phyloP scores from a whole-genome alignment of 768 basidiomycete species.

The Boletus insuetus region DNA sequence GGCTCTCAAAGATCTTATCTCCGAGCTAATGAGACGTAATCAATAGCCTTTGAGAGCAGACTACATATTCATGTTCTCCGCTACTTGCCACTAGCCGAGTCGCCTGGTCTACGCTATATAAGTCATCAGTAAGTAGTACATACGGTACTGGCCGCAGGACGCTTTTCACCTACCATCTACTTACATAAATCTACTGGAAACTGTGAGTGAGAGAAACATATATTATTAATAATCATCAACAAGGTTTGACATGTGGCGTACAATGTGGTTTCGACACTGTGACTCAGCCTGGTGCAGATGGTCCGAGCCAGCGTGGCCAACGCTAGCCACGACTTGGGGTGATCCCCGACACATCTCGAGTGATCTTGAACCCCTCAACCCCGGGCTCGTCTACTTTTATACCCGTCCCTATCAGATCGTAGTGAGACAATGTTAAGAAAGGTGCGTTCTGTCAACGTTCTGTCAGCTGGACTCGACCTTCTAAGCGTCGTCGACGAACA shows the following conservation, averaged over 20 bases:
- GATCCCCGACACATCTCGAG: not conserved
- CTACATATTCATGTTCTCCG: not conserved
- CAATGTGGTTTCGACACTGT: constrained; percentile 1
- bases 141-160: not conserved
- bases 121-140: not conserved
- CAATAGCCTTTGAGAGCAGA: not conserved
- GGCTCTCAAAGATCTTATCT: constrained; percentile 14
- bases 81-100: not conserved
- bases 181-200: not conserved
- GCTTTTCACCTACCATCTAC: not conserved
- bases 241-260: not conserved
- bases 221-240: no score
- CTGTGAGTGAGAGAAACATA: not conserved
- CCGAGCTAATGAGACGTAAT: not conserved
- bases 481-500: not conserved
- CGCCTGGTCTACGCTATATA: not conserved
- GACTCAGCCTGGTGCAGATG: not conserved
- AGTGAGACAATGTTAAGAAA: not conserved
- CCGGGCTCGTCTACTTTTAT: no score
- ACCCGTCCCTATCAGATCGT: no score
- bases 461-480: not conserved
- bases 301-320: not conserved
- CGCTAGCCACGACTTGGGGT: not conserved
- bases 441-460: not conserved
- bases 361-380: not conserved